These are phyloP conservation scores for Neonectria neomacrospora DNA, from an alignment of 2,329 filamentous ascomycete species.

Conservation along the genomic window DNA sequence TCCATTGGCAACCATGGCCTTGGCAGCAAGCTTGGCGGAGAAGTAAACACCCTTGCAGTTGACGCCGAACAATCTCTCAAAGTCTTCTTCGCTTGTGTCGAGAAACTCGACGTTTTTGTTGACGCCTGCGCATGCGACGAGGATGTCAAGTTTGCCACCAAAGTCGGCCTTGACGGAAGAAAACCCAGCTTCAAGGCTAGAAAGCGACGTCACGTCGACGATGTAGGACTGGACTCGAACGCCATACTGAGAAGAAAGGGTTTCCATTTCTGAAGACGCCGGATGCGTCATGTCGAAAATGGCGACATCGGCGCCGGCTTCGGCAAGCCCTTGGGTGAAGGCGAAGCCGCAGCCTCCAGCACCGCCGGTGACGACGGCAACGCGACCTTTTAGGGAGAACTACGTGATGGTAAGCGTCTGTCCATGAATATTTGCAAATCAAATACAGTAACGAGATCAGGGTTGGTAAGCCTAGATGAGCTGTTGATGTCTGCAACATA, in stretches of 20 bases:
- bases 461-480: neutral
- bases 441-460: neutral
- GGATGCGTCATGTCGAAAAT: slow-evolving; percentile 68
- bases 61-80: slow-evolving; percentile 70
- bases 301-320: slow-evolving; percentile 67
- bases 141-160: slow-evolving; percentile 63
- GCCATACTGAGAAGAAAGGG: slow-evolving; percentile 54
- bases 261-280: slow-evolving; percentile 58
- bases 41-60: slow-evolving; percentile 74
- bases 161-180: slow-evolving; percentile 56
- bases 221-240: slow-evolving; percentile 60
- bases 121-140: slow-evolving; percentile 69
- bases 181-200: slow-evolving; percentile 62
- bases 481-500: neutral
- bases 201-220: slow-evolving; percentile 58
- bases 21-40: slow-evolving; percentile 62
- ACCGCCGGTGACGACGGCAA: slow-evolving; percentile 60
- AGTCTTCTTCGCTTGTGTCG: slow-evolving; percentile 69
- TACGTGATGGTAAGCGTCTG: slow-evolving; percentile 33
- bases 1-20: slow-evolving; percentile 62
- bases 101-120: slow-evolving; percentile 70
- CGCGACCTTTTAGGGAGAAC: slow-evolving; percentile 61
- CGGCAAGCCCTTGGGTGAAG: slow-evolving; percentile 66
- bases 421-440: neutral
- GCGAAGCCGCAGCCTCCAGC: slow-evolving; percentile 71